Evolutionary conservation across 768 basidiomycete species (phyloP).

Genomic region (Dendrothele bispora): DNA sequence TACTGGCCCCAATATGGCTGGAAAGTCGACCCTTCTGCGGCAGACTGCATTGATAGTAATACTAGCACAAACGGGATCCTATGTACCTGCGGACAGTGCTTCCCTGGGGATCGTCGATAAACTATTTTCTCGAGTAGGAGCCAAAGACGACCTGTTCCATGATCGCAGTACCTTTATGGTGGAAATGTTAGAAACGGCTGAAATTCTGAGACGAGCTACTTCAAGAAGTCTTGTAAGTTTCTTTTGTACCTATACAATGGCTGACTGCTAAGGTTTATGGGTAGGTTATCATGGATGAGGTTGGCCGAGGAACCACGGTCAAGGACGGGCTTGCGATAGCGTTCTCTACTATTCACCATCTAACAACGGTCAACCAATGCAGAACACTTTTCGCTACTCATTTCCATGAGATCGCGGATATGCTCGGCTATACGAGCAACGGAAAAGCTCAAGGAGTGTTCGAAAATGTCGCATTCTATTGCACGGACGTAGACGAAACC

Average conservation of each 20-base stretch:
- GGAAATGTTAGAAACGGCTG: slow-evolving; percentile 94
- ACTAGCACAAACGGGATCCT: slow-evolving; percentile 90
- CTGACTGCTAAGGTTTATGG: background rate
- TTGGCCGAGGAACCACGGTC: slow-evolving; percentile 94
- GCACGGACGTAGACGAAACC: slow-evolving; percentile 82
- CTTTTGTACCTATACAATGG: too few species aligned
- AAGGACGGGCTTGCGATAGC: slow-evolving; percentile 93
- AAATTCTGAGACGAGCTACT: slow-evolving; percentile 86
- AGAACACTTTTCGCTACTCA: slow-evolving; percentile 98
- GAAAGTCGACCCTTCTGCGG: slow-evolving; percentile 90
- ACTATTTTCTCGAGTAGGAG: slow-evolving; percentile 92
- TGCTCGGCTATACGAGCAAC: slow-evolving; percentile 61
- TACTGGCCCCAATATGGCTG: slow-evolving; percentile 96
- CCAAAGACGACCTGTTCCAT: slow-evolving; percentile 91
- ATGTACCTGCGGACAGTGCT: slow-evolving; percentile 86
- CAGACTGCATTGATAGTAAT: slow-evolving; percentile 89
- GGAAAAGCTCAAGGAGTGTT: slow-evolving; percentile 48
- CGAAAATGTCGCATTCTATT: slow-evolving; percentile 76
- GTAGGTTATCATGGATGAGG: slow-evolving; percentile 99
- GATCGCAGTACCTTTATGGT: slow-evolving; percentile 98
- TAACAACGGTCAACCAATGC: slow-evolving; percentile 68
- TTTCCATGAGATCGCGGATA: slow-evolving; percentile 89
- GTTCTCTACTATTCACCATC: slow-evolving; percentile 85
- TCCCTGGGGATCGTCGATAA: slow-evolving; percentile 85
- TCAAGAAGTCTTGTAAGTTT: slow-evolving; percentile 71